Percentiles rank a stretch among this genome's conserved stretches.
Evolutionary conservation across 2,329 filamentous ascomycete species (phyloP).

Genomic region (Tolypocladium inflatum): DNA sequence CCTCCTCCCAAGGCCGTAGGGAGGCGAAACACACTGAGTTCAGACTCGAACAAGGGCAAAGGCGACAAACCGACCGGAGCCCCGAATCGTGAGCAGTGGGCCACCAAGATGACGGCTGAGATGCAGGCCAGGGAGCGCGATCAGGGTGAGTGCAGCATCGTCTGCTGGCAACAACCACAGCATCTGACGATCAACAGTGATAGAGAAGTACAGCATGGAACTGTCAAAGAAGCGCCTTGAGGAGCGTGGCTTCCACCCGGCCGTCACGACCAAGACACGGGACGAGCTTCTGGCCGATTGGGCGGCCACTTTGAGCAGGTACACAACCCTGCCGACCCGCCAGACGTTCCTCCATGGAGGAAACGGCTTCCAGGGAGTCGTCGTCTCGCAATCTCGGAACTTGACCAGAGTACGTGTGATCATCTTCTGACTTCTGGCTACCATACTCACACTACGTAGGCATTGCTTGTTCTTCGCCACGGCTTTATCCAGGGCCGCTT

Average conservation of each 20-base stretch:
- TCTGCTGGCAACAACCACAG: background rate
- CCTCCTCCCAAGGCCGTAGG: background rate
- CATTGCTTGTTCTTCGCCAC: conserved; percentile 7
- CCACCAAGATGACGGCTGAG: background rate
- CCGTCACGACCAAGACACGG: conserved; percentile 6
- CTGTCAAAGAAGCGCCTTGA: conserved; percentile 6
- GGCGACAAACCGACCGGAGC: background rate
- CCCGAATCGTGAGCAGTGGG: background rate
- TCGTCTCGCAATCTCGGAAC: conserved; percentile 1
- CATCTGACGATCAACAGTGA: background rate
- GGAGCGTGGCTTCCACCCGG: conserved; percentile 7
- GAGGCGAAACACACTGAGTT: background rate
- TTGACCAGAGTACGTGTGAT: conserved; percentile 3
- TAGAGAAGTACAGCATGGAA: conserved; percentile 6
- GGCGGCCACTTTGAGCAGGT: background rate
- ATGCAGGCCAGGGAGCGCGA: background rate
- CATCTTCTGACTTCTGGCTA: background rate
- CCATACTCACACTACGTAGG: background rate
- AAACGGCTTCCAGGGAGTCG: background rate
- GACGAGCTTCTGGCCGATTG: conserved; percentile 2
- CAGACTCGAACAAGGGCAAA: background rate
- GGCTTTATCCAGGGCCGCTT: background rate
- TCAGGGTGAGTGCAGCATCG: background rate
- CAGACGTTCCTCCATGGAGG: background rate
- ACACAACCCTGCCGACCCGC: background rate